Evolutionary conservation across 2,329 filamentous ascomycete species (phyloP).

Genomic region (Aspergillus novoparasiticus): DNA sequence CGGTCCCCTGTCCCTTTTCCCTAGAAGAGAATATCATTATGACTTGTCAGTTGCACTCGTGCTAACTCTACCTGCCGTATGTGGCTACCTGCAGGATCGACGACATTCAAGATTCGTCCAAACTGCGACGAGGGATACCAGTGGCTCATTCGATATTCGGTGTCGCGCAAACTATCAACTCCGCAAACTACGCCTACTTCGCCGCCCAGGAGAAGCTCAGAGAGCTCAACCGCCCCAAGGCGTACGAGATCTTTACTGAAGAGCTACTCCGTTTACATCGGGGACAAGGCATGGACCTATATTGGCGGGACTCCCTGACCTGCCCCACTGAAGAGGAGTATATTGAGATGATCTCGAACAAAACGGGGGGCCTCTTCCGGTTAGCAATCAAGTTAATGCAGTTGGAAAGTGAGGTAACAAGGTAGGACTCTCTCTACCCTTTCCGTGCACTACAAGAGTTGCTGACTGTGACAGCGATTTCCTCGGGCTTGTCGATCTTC

Average conservation of each 20-base stretch:
- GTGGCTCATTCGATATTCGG: slow-evolving; percentile 54
- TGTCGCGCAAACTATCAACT: slow-evolving; percentile 52
- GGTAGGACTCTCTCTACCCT: too few relatives aligned
- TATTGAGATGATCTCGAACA: slow-evolving; percentile 45
- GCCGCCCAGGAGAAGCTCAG: slow-evolving; percentile 30
- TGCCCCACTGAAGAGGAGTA: slow-evolving; percentile 46
- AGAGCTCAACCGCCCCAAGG: slow-evolving; percentile 16
- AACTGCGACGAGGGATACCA: slow-evolving; percentile 49
- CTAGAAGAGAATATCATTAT: too few relatives aligned
- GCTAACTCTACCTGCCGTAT: neutral
- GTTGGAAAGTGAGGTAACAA: slow-evolving; percentile 13
- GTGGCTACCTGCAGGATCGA: slow-evolving; percentile 40
- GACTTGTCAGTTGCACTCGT: neutral
- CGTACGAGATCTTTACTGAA: slow-evolving; percentile 35
- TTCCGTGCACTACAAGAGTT: too few relatives aligned
- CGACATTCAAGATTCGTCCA: slow-evolving; percentile 52
- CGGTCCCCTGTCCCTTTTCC: neutral
- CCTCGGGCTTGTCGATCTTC: slow-evolving; percentile 27
- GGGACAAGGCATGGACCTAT: slow-evolving; percentile 47
- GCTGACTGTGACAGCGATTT: slow-evolving; percentile 40
- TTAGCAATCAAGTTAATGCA: slow-evolving; percentile 43
- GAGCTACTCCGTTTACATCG: slow-evolving; percentile 43
- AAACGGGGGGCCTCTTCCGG: slow-evolving; percentile 46
- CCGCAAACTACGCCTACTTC: slow-evolving; percentile 48
- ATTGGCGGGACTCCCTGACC: slow-evolving; percentile 42